Evolutionary conservation across 2,329 filamentous ascomycete genomes (phyloP).

Genomic region (Pyrenophora graminea): DNA sequence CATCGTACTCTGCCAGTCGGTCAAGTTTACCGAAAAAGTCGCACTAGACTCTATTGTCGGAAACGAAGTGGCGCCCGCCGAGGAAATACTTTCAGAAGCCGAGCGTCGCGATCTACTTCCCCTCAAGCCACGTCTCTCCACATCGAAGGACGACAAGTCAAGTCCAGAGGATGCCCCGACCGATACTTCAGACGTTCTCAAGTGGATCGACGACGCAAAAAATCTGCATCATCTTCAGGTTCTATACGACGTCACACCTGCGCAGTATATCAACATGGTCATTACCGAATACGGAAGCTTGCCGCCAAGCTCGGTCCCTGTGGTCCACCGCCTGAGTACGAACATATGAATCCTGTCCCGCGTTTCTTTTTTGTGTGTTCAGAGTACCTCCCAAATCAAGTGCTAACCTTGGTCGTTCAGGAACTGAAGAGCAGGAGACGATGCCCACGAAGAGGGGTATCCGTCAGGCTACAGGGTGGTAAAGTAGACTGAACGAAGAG

Average conservation of each 20-base stretch:
- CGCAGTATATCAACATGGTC: constrained; percentile 83
- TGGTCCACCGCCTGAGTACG: constrained; percentile 64
- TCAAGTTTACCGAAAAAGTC: constrained; percentile 92
- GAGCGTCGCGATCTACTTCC: constrained; percentile 40
- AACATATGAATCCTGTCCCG: constrained; percentile 33
- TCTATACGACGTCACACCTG: constrained; percentile 90
- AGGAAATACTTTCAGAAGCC: constrained; percentile 59
- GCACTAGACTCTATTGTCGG: constrained; percentile 90
- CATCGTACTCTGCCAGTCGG: constrained; percentile 87
- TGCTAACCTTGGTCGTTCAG: constrained; percentile 16
- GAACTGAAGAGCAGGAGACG: constrained; percentile 17
- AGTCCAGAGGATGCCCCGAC: constrained; percentile 21
- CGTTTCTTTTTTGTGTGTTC: constrained; percentile 13
- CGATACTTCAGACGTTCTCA: constrained; percentile 39
- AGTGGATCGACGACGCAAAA: constrained; percentile 44
- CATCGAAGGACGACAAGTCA: constrained; percentile 33
- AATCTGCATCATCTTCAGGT: constrained; percentile 69
- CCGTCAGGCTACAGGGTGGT: constrained; percentile 12
- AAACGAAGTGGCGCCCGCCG: constrained; percentile 85
- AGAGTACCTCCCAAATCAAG: background rate
- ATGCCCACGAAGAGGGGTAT: constrained; percentile 12
- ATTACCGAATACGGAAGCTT: constrained; percentile 89
- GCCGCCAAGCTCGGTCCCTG: constrained; percentile 82
- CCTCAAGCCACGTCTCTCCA: constrained; percentile 32
- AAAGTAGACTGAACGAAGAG: background rate